Evolutionary conservation across 2,329 filamentous ascomycete species (phyloP).

Genomic region (Penicillium italicum): DNA sequence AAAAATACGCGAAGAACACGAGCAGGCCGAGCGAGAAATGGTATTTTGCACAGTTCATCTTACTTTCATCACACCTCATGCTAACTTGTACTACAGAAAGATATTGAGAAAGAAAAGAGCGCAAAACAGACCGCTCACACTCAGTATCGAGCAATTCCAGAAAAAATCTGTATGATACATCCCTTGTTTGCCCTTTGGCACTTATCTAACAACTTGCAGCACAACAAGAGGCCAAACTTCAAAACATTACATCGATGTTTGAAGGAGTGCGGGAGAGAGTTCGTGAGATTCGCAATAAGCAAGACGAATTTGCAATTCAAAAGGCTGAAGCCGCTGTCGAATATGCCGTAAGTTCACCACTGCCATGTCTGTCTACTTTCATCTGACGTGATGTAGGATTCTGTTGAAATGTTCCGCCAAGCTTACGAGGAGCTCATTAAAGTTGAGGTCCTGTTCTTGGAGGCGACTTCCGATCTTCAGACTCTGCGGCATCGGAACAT

Average conservation of each 20-base stretch:
- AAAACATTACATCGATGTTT: slow-evolving; percentile 40
- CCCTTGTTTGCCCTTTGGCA: slow-evolving; percentile 11
- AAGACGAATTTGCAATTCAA: slow-evolving; percentile 54
- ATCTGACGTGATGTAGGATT: slow-evolving; percentile 41
- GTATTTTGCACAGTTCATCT: slow-evolving; percentile 32
- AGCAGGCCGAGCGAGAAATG: slow-evolving; percentile 38
- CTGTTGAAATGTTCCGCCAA: slow-evolving; percentile 60
- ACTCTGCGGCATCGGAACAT: slow-evolving; percentile 64
- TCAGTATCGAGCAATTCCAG: slow-evolving; percentile 64
- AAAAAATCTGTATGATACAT: slow-evolving; percentile 61
- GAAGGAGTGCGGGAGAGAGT: slow-evolving; percentile 48
- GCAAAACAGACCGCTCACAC: slow-evolving; percentile 63
- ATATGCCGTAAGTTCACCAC: slow-evolving; percentile 48
- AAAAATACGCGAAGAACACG: slow-evolving; percentile 21
- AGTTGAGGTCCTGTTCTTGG: slow-evolving; percentile 66
- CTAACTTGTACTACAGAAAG: slow-evolving; percentile 23
- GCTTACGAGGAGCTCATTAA: slow-evolving; percentile 65
- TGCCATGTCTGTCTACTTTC: not conserved
- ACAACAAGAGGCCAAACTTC: slow-evolving; percentile 47
- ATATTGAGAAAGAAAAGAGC: slow-evolving; percentile 57
- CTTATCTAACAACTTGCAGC: slow-evolving; percentile 34
- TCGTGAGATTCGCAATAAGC: slow-evolving; percentile 50
- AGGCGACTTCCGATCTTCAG: slow-evolving; percentile 76
- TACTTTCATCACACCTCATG: not conserved
- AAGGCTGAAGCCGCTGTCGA: slow-evolving; percentile 56